Conservation (phyloP, 305 asterid species). For the Petunia hybrid region DNA sequence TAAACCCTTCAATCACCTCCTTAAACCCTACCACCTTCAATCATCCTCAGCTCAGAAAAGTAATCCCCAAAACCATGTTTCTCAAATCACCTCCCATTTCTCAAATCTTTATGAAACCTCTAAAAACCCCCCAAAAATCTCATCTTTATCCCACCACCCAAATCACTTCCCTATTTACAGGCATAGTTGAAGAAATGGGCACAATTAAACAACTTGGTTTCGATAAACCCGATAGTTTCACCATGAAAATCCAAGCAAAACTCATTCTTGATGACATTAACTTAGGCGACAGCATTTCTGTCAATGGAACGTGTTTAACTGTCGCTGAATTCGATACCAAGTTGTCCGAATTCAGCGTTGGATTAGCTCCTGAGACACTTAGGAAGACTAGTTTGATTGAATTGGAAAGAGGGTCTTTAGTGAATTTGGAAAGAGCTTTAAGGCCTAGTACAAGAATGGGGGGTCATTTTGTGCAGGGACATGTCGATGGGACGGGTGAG, state of each 20-base stretch:
- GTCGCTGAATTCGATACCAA: slow-evolving; percentile 67
- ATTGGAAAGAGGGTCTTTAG: slow-evolving; percentile 64
- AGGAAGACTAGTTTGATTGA: slow-evolving; percentile 76
- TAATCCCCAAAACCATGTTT: slow-evolving; percentile 30
- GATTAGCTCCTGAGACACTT: slow-evolving; percentile 84
- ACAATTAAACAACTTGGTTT: slow-evolving; percentile 62
- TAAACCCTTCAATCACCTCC: slow-evolving; percentile 31
- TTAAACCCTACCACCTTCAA: slow-evolving; percentile 33
- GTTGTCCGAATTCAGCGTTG: slow-evolving; percentile 66
- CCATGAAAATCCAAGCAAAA: slow-evolving; percentile 72
- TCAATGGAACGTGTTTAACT: slow-evolving; percentile 90
- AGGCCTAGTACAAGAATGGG: slow-evolving; percentile 89
- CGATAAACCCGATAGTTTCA: slow-evolving; percentile 61
- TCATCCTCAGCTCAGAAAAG: not conserved
- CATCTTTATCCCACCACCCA: slow-evolving; percentile 37
- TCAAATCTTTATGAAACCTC: slow-evolving; percentile 48
- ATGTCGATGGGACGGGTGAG: slow-evolving; percentile 83
- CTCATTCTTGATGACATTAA: slow-evolving; percentile 73
- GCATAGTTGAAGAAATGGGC: slow-evolving; percentile 91
- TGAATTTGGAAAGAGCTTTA: slow-evolving; percentile 91
- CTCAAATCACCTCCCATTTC: slow-evolving; percentile 55
- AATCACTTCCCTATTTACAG: slow-evolving; percentile 78
- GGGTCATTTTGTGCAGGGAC: slow-evolving; percentile 97
- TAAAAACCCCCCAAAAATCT: slow-evolving; percentile 41
- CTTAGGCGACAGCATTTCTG: slow-evolving; percentile 93